Evolutionary conservation across 441 rosid species (phyloP).

Genomic region (Pelargonium citronellum): DNA sequence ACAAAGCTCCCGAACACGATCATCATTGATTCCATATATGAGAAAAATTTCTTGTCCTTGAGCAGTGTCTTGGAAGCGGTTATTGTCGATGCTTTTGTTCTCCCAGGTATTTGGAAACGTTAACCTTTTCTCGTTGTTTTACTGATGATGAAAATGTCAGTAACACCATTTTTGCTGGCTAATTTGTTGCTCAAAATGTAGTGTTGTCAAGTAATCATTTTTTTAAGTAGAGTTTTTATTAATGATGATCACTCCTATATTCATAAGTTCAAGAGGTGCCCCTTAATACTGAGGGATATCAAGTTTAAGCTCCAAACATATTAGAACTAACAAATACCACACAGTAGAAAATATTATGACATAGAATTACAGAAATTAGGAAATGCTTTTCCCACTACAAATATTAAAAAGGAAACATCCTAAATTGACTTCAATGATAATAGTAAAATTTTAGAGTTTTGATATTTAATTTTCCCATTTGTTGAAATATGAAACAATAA

Average conservation of each 20-base stretch:
- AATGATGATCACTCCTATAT: no score
- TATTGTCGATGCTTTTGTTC: slow-evolving; percentile 52
- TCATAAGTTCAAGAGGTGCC: no score
- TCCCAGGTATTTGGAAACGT: slow-evolving; percentile 48
- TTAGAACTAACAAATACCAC: no score
- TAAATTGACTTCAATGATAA: no score
- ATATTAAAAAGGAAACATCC: no score
- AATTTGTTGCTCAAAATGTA: not conserved
- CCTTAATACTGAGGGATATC: no score
- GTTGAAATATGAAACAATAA: not conserved
- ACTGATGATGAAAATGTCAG: not conserved
- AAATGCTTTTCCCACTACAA: no score
- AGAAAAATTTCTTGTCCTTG: slow-evolving; percentile 73
- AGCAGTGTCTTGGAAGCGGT: slow-evolving; percentile 75
- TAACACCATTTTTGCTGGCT: not conserved
- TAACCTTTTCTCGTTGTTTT: not conserved
- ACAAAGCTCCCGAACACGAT: slow-evolving; percentile 61
- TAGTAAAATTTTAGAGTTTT: not conserved
- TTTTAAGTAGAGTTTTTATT: not conserved
- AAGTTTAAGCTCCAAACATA: no score
- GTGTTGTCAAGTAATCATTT: not conserved
- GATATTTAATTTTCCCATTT: not conserved
- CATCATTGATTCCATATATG: slow-evolving; percentile 64
- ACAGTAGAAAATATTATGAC: no score
- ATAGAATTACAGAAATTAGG: no score